Evolutionary conservation across 163 green algal species (phyloP), one percentile per base, ranked within the genome.

Genomic region (Chloromonas sp.): DNA sequence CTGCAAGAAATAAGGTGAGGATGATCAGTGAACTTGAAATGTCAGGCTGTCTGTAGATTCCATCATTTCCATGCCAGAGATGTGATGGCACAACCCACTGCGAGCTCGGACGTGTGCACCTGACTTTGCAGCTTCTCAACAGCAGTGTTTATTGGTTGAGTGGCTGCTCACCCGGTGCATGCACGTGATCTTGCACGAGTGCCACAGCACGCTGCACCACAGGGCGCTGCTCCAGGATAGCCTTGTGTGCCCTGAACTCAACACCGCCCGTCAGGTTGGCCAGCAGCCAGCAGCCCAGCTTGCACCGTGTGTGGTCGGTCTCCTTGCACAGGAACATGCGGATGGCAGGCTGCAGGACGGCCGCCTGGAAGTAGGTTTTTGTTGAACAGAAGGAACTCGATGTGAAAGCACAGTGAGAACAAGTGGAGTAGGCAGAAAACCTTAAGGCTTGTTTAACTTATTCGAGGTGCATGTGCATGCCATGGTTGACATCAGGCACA

Each of bases 221-320:
- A 13, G 58, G 36, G 11, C 11, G 79, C 79, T 14, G 79, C 58
- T 11, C 58, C 79, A 82, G 59, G 3, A 82, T 58, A 2, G 13
- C 59, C 58, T 61, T 59, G 59, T 11, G 3, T 2, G 57, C 77
- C n/a, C 1, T 3, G 71, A 59, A 70, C 2, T 61, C 59, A 11
- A 71, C 5, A 15, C 59, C 3, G 59, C 3, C 11, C 2, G 79
- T 82, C 59, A 82, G 79, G 79, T 82, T 82, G 59, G 59, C 79
- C 79, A 82, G 79, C 79, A 82, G 59, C 79, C 79, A 82, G 59
- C 79, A 82, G 59, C 36, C 79, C 59, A 82, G 79, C 79, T 82
- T 82, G 79, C 59, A 61, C 14, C 13, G 71, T 3, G 71, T 14
- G 13, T 79, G 13, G 13, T 74, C 66, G 66, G 66, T 11, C 71